Conservation (phyloP, 2,329 filamentous ascomycete species). For the Fusarium anthophilum region DNA sequence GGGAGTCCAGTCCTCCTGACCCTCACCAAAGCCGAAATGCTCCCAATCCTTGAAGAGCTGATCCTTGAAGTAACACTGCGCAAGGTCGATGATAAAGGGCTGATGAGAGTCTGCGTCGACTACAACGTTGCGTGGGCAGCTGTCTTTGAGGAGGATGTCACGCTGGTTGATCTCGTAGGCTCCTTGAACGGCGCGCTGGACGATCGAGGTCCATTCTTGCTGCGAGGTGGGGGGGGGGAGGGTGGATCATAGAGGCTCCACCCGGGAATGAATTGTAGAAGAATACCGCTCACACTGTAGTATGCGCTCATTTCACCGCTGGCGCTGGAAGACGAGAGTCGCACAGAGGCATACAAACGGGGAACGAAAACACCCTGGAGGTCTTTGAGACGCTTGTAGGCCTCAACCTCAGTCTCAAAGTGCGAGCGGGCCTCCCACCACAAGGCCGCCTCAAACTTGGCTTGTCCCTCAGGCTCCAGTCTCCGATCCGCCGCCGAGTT, state of each 20-base stretch:
- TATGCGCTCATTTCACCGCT: background rate
- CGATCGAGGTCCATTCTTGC: background rate
- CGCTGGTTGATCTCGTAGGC: background rate
- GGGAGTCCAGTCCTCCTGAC: background rate
- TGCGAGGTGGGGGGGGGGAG: background rate
- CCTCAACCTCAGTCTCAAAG: background rate
- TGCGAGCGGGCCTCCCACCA: background rate
- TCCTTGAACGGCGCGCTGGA: background rate
- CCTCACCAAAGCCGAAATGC: background rate
- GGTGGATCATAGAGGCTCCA: fast-evolving
- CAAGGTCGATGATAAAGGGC: background rate
- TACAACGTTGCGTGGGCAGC: background rate
- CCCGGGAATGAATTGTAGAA: background rate
- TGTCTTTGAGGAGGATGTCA: background rate
- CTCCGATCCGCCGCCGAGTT: background rate
- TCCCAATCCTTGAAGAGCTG: background rate
- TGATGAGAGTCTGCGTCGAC: background rate
- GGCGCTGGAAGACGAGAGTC: fast-evolving
- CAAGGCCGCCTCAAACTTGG: background rate
- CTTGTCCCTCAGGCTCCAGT: background rate
- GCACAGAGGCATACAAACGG: background rate
- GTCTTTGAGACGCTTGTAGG: background rate
- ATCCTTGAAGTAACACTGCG: background rate
- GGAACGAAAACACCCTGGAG: background rate
- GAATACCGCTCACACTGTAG: background rate